Evolutionary conservation across 2,329 filamentous ascomycete genomes (phyloP).

Genomic region (Trichophyton schoenleinii): DNA sequence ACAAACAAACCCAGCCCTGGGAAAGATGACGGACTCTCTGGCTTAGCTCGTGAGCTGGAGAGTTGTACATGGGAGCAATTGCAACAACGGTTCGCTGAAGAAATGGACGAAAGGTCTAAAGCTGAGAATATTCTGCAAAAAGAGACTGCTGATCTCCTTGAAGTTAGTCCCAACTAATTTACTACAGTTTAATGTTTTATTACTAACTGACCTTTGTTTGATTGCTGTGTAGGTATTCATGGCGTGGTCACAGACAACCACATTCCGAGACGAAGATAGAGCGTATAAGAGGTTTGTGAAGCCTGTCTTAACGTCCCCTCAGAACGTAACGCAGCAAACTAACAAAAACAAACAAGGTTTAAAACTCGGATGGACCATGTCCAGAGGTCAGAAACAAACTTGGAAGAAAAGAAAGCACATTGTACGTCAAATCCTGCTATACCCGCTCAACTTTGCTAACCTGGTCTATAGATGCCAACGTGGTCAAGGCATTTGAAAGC

Average conservation of each 20-base stretch:
- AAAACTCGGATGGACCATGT: constrained; percentile 69
- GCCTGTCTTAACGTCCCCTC: background rate
- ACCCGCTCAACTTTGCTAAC: constrained; percentile 2
- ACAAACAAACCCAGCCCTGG: background rate
- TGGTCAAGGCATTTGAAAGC: constrained; percentile 38
- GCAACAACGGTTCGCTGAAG: constrained; percentile 53
- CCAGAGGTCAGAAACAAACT: constrained; percentile 55
- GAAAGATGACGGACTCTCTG: background rate
- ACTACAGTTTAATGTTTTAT: background rate
- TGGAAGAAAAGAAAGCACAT: constrained; percentile 65
- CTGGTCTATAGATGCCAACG: constrained; percentile 27
- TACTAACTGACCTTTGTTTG: background rate
- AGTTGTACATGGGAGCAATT: constrained; percentile 69
- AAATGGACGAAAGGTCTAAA: constrained; percentile 49
- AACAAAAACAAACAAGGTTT: constrained; percentile 35
- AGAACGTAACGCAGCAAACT: background rate
- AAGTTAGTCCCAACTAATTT: constrained; percentile 32
- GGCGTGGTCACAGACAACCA: constrained; percentile 63
- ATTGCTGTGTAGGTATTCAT: constrained; percentile 53
- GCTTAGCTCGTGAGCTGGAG: constrained; percentile 27
- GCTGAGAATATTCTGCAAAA: constrained; percentile 54
- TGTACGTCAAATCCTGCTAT: constrained; percentile 44
- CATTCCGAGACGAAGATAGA: constrained; percentile 60
- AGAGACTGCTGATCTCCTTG: constrained; percentile 55
- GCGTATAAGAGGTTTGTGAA: constrained; percentile 56